These are phyloP conservation scores for Acer saccharum DNA, from an alignment of 345 rosid genomes.

Conservation along the genomic window DNA sequence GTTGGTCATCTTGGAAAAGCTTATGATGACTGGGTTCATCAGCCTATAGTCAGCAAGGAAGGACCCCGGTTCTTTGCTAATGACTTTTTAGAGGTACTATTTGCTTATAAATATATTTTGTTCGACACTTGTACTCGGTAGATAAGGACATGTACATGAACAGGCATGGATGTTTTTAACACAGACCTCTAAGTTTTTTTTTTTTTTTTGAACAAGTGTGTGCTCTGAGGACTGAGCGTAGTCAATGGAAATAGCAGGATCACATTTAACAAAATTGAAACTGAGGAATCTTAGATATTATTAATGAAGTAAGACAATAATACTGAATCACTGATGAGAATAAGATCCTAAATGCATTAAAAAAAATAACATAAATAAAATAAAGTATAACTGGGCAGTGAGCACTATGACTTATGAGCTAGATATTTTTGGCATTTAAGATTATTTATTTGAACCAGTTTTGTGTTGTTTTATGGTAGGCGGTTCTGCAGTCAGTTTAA, in stretches of 20 bases:
- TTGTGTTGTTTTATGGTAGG: background rate
- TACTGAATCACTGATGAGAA: no score
- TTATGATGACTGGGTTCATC: slow-evolving; percentile 82
- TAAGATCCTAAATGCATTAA: background rate
- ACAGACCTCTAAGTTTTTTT: background rate
- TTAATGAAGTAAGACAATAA: background rate
- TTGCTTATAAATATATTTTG: background rate
- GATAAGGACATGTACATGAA: background rate
- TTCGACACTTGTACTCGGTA: background rate
- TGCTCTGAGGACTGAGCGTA: background rate
- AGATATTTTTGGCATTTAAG: background rate
- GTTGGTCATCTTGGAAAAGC: slow-evolving; percentile 86
- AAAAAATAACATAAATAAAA: no score
- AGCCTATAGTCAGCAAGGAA: slow-evolving; percentile 68
- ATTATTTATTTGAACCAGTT: background rate
- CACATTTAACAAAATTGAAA: background rate
- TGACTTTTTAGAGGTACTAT: slow-evolving; percentile 59
- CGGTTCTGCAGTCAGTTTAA: background rate
- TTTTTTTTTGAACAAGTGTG: background rate
- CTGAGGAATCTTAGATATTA: background rate
- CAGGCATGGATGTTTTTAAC: background rate
- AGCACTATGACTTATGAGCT: background rate
- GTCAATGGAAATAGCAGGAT: background rate
- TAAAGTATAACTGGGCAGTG: no score
- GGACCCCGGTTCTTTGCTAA: slow-evolving; percentile 72